Evolutionary conservation across 1,284 basidiomycete species (phyloP), one percentile per base, ranked within the genome.

Genomic region (Marasmius oreades): DNA sequence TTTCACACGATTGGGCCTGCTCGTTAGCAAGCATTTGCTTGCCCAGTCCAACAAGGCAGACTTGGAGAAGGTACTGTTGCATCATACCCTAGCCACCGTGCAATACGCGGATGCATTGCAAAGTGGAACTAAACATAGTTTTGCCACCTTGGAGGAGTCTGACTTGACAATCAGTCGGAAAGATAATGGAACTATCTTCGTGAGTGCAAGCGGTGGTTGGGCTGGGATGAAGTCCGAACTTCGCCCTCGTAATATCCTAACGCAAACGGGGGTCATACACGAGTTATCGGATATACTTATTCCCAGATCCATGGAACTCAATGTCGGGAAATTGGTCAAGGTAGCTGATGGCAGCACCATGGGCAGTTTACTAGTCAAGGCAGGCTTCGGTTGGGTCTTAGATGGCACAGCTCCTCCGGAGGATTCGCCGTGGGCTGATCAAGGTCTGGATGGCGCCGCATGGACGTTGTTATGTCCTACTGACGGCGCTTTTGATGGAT

Each of bases 221-320:
- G 70, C 80, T 24, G 83, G 81, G 51, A 83, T 91, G 78, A 81
- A 75, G 63, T 77, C 85, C 7, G 72, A 77, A 55, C 66, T 90
- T 37, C 72, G 75, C 60, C 75, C 80, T 18, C 73, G 69, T 57
- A 84, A 98, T 68, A 75, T 85, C 36, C 80, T 93, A 53, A 96
- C 95, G 0, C 78, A 85, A 61, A 98, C 95, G 1, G 96, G 97
- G 12, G 93, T 92, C 20, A 82, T 98, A 47, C 96, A 99, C 69
- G 88, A 93, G 64, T 77, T 98, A 55, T 85, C 88, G 12, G 92
- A 96, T 68, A 83, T 99, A 34, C 79, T 95, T 63, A 82, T 98
- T 46, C 97, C 97, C 14, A 83, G 93, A n/a, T 86, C 89, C 4
- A 84, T 98, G 23, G 77, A 92, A 47, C 76, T 99, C 55, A 93